Base-by-base conservation (phyloP, 768 basidiomycete genomes). In the Mrakia hoshinonis region DNA sequence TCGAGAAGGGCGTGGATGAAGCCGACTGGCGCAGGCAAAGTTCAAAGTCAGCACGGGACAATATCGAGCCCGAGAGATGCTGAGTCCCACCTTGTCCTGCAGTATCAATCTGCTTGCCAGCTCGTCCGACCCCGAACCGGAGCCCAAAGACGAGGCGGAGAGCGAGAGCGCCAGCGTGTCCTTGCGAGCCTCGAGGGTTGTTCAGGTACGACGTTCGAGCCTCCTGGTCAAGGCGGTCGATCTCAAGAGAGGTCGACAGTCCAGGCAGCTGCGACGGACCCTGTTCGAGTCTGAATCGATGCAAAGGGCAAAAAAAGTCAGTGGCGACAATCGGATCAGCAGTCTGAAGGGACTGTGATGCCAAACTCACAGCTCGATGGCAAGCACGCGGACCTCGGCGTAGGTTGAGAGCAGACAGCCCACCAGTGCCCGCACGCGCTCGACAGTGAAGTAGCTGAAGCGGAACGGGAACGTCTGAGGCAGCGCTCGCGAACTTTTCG, bases 131-230 rank as follows among this genome's bases (percentile, higher is more conserved):
- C 9, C 58, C 58, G 43, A 61, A 55, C 47, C 47, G 55, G 26
- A 68, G 18, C 29, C 47, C 38, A 31, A 34, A 67, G 13, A 60
- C 65, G 26, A 72, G 34, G 10, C 70, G 46, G n/a, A 72, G 34
- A 1, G 55, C 55, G 15, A 72, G 65, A 15, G 70, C 70, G 22
- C 70, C 70, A 4, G 63, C 64, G 18, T 51, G 43, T 1, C 63
- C 52, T 24, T 72, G 64, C 26, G 63, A 58, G 15, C 70, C 70
- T 38, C 70, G 43, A 2, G 70, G 70, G 65, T 72, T 72, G 46
- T 12, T 62, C 24, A 67, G 46, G 20, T 31, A n/a, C 39, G 47
- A 38, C 13, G 26, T 22, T 22, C 51, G 46, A 31, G 70, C 70
- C 9, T 72, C 70, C 43, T 38, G 6, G 24, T 60, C 31, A 6